Evolutionary conservation across 2,329 filamentous ascomycete species (phyloP).

Genomic region (Epichloe uncinata): DNA sequence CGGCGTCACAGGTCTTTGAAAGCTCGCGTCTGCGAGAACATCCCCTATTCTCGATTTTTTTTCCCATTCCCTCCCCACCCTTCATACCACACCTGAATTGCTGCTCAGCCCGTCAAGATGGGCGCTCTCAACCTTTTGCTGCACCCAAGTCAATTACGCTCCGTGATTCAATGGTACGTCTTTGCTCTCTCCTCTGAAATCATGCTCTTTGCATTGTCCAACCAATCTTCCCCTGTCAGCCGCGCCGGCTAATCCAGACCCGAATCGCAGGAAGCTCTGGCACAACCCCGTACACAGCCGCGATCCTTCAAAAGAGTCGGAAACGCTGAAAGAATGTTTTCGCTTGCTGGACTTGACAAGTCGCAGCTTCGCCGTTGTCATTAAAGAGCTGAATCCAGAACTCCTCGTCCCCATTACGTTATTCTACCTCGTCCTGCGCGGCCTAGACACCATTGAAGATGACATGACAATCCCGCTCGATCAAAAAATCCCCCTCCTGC

Average conservation of each 20-base stretch:
- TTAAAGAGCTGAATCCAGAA: constrained; percentile 90
- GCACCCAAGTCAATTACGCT: constrained; percentile 65
- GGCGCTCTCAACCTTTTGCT: constrained; percentile 56
- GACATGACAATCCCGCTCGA: constrained; percentile 82
- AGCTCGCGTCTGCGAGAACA: not conserved
- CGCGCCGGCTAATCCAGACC: not conserved
- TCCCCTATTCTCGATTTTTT: not conserved
- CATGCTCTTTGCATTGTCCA: not conserved
- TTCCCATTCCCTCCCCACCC: not conserved
- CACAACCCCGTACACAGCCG: constrained; percentile 86
- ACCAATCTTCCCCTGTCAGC: not conserved
- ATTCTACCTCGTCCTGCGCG: constrained; percentile 88
- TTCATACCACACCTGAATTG: not conserved
- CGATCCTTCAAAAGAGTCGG: constrained; percentile 60
- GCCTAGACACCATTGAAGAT: constrained; percentile 96
- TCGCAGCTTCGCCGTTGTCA: constrained; percentile 85
- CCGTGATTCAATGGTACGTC: constrained; percentile 74
- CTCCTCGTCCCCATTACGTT: constrained; percentile 77
- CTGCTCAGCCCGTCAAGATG: constrained; percentile 31
- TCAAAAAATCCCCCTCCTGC: constrained; percentile 66
- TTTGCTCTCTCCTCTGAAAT: constrained; percentile 9
- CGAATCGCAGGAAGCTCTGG: constrained; percentile 69
- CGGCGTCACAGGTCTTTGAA: not conserved
- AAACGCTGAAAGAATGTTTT: constrained; percentile 71
- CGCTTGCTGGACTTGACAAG: constrained; percentile 76